Conservation (phyloP, 2,329 filamentous ascomycete genomes). For the Cladobotryum mycophilum region DNA sequence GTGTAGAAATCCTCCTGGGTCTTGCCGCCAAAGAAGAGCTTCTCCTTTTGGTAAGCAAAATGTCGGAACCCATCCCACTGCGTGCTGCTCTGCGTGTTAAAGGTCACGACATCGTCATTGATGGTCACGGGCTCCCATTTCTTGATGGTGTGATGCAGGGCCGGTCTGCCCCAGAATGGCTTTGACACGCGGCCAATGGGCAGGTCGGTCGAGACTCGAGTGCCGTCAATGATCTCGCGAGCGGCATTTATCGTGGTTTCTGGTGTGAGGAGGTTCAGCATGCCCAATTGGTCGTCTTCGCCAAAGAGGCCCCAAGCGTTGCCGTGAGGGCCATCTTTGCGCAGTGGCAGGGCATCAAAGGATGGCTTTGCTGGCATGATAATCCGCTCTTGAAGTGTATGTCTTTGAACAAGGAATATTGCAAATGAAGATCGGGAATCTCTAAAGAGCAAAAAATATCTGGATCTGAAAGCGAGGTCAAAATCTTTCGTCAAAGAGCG, state of each 20-base stretch:
- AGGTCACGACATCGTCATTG: constrained; percentile 27
- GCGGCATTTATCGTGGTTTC: constrained; percentile 20
- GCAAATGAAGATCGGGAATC: no score
- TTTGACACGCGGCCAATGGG: constrained; percentile 25
- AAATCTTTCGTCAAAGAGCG: no score
- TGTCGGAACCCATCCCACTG: constrained; percentile 36
- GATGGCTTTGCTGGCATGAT: constrained; percentile 19
- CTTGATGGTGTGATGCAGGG: constrained; percentile 24
- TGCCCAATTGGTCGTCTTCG: constrained; percentile 44
- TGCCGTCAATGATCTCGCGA: constrained; percentile 24
- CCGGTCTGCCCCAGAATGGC: constrained; percentile 28
- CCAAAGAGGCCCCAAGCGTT: constrained; percentile 54
- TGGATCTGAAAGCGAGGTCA: no score
- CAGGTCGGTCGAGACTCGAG: constrained; percentile 29
- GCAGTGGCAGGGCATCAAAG: constrained; percentile 44
- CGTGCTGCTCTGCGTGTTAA: constrained; percentile 33
- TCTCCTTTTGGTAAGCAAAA: constrained; percentile 32
- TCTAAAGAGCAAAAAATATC: no score
- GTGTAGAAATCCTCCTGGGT: constrained; percentile 39
- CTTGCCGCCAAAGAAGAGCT: constrained; percentile 27
- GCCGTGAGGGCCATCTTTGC: constrained; percentile 41
- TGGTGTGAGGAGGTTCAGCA: constrained; percentile 47
- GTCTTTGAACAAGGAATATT: no score
- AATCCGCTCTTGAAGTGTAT: not conserved
- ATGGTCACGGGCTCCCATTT: constrained; percentile 23